Base-by-base conservation (phyloP, 352 stramenopile genomes). In the Saprolegnia diclina region DNA sequence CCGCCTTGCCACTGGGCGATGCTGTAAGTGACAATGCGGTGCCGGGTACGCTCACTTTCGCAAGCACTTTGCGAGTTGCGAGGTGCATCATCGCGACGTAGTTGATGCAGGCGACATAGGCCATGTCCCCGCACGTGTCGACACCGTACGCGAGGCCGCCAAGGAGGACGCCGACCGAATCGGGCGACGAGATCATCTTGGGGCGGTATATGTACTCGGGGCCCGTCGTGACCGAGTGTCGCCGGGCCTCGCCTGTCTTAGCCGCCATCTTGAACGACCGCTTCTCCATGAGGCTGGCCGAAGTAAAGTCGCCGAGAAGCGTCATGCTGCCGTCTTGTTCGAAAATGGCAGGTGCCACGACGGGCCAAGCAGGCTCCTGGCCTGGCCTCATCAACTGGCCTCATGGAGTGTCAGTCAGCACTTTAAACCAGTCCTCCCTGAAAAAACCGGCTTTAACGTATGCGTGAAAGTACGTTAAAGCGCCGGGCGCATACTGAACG, bases 31-130 rank as follows among this genome's bases (percentile, higher is more conserved):
- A 54, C 14, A 52, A n/a, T 37, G 63, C 44, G 11, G 63, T 59
- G 63, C 63, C 63, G 16, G 63, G 22, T 29, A 69, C 63, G 22
- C 21, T 24, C 11, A 37, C 45, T 6, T 42, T 52, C 19, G 42
- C 22, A 11, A 46, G 24, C n/a, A 14, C 37, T 14, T 29, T n/a
- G 16, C 54, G 46, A 5, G 53, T 52, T 11, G 22, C 42, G 48
- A 69, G 63, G 21, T 69, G 42, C 18, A 69, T 37, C 35, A 57
- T 29, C 19, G 26, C 38, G 21, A 69, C 63, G 48, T 63, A 26
- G 46, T 57, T 69, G 35, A 69, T 57, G 53, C 63, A 69, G 4
- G 63, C 42, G 1, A 69, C 63, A n/a, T 61, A 69, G n/a, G 63
- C 63, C 9, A 18, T 46, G 45, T 57, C 29, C 18, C 50, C 63